phyloP scores from a whole-genome alignment of 129 eudicot genomes.

The Flaveria linearis region DNA sequence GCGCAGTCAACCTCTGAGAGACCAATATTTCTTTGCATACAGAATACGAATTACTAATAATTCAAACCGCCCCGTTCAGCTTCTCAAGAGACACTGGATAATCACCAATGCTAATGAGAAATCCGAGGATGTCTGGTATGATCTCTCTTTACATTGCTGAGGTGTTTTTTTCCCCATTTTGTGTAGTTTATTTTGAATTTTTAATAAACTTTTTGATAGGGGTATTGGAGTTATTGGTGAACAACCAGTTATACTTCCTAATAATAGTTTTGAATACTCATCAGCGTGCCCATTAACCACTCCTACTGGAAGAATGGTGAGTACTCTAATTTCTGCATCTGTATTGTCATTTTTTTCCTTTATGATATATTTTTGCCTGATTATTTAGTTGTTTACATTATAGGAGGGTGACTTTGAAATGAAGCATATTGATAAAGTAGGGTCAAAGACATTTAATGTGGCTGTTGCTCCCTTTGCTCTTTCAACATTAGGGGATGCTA shows the following conservation, averaged over 20 bases:
- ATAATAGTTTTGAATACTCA: conserved; percentile 86
- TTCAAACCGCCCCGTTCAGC: conserved; percentile 85
- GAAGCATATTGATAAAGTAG: conserved; percentile 81
- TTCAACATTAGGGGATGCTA: conserved; percentile 67
- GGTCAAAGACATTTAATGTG: conserved; percentile 70
- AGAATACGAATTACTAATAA: conserved; percentile 93
- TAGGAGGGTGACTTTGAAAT: conserved; percentile 94
- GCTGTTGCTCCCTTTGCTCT: conserved; percentile 85
- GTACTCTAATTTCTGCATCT: conserved; percentile 22
- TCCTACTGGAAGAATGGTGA: conserved; percentile 93
- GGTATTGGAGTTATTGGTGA: conserved; percentile 97
- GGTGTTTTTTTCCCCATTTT: background rate
- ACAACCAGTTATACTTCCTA: conserved; percentile 97
- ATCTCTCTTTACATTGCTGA: conserved; percentile 12
- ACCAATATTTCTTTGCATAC: conserved; percentile 83
- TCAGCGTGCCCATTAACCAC: conserved; percentile 95
- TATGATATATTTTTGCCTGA: background rate
- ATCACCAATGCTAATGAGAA: conserved; percentile 92
- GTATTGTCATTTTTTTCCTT: background rate
- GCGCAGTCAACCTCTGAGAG: conserved; percentile 82
- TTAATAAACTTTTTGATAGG: conserved; percentile 52
- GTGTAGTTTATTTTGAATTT: background rate
- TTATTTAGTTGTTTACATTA: conserved; percentile 13
- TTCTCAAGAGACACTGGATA: conserved; percentile 92
- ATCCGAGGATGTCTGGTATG: conserved; percentile 91